phyloP scores from a whole-genome alignment of 805 yeast genomes.

The Schwanniomyces pseudopolymorphus region DNA sequence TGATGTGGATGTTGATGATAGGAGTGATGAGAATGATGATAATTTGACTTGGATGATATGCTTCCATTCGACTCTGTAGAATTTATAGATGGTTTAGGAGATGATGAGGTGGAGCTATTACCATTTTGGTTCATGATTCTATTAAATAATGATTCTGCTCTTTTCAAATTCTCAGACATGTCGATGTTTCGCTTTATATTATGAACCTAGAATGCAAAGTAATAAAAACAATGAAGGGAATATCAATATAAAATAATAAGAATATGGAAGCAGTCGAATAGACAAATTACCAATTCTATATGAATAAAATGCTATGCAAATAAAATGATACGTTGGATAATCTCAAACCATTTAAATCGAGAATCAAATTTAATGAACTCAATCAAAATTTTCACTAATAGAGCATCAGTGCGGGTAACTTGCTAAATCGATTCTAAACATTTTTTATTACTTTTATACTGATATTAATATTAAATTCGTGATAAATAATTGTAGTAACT shows the following conservation, averaged over 20 bases:
- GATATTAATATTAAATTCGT: not conserved
- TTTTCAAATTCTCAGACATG: conserved; percentile 47
- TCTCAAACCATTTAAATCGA: not conserved
- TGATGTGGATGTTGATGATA: conserved; percentile 6
- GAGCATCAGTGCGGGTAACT: conserved; percentile 6
- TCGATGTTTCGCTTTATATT: conserved; percentile 1
- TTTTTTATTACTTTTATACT: not conserved
- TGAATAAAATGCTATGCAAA: conserved; percentile 2
- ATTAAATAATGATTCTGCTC: conserved; percentile 47
- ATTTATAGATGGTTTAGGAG: not conserved
- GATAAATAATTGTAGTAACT: not conserved
- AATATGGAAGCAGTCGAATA: conserved; percentile 1
- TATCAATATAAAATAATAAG: not conserved
- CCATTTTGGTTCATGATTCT: conserved; percentile 43
- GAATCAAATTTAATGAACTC: not conserved
- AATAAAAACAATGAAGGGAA: not conserved
- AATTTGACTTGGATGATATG: conserved; percentile 1
- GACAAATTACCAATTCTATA: not conserved
- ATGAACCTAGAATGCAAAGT: conserved; percentile 1
- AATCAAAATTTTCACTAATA: conserved; percentile 6
- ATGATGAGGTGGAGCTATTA: not conserved
- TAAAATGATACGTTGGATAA: not conserved
- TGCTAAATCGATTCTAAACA: not conserved
- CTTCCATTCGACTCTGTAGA: not conserved
- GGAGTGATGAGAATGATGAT: conserved; percentile 5